Evolutionary conservation across 2,329 filamentous ascomycete species (phyloP), one percentile per base, ranked within the genome.

Genomic region (Aschersonia sp.): DNA sequence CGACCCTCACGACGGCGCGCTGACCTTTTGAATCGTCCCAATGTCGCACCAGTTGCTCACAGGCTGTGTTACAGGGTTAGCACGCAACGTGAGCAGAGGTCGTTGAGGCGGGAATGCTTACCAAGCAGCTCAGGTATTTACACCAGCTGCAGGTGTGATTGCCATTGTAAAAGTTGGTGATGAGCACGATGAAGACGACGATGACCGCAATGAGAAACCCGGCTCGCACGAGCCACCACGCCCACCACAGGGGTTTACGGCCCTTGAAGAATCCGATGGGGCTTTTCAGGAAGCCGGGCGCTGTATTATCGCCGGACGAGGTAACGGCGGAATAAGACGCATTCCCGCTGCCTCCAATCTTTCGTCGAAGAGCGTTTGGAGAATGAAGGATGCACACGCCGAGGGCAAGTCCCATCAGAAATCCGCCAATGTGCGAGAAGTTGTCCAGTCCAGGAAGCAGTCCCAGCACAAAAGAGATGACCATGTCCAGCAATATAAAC

Each of bases 361-460:
- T 79, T 49, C 81, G 73, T 35, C 88, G 79, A 22, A 95, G 72
- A 2, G 80, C 73, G 53, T 88, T 85, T 2, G 92, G 92, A 4
- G 89, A 95, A 60, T 90, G 88, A 51, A 98, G 71, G 31, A 98
- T 73, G 52, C 83, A 94, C 46, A 97, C 73, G 10, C 92, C 92
- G 1, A 95, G 76, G 0, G 83, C 83, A 6, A 98, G 68, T 1
- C 92, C 92, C 80, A 94, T 94, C 45, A 94, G 66, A 63, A 97
- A 95, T 2, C 92, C 92, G 47, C 92, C 92, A 52, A 98, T 95
- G 56, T 98, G 92, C 12, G 87, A 86, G 64, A 97, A 98, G 65
- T 98, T 98, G 70, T 98, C 92, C 44, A 98, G 68, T 7, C 89
- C 90, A 0, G 92, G 92, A 1, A 98, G 74, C 4, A 98, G 74